Conservation (phyloP, 1,284 basidiomycete genomes). For the Trametes pubescens region DNA sequence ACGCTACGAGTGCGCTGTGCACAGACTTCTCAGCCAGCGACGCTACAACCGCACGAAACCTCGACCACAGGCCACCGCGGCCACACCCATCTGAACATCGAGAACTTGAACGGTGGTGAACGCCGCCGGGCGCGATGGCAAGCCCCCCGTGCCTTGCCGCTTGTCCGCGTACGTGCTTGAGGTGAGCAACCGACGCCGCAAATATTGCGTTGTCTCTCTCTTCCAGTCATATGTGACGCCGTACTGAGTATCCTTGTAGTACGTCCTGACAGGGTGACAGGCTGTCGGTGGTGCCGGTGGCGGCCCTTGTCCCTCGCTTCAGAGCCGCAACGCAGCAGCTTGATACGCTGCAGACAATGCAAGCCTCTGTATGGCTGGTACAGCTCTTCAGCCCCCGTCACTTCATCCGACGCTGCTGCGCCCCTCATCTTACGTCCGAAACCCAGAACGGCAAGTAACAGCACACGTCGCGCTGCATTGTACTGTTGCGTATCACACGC, state of each 20-base stretch:
- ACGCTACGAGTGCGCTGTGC: too few species aligned
- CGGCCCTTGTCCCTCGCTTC: conserved; percentile 4
- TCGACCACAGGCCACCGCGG: too few species aligned
- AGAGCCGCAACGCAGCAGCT: neutral
- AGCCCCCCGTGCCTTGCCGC: neutral
- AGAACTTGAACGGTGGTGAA: neutral
- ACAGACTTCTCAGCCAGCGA: too few species aligned
- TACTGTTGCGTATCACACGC: too few species aligned
- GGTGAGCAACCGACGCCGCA: neutral
- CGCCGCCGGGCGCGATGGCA: neutral
- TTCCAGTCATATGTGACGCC: neutral
- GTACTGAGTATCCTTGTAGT: neutral
- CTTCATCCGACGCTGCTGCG: neutral
- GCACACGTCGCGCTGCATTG: too few species aligned
- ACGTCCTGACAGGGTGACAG: neutral
- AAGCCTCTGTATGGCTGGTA: neutral
- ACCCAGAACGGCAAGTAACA: too few species aligned
- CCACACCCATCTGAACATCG: too few species aligned
- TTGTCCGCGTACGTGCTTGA: neutral
- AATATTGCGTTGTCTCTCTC: neutral
- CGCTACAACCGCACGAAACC: too few species aligned
- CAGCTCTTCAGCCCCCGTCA: neutral
- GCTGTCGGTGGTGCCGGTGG: neutral
- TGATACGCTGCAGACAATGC: neutral
- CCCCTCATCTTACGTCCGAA: too few species aligned